Base-by-base conservation (phyloP, 2,329 filamentous ascomycete genomes). In the Bimuria novae-zelandiae region DNA sequence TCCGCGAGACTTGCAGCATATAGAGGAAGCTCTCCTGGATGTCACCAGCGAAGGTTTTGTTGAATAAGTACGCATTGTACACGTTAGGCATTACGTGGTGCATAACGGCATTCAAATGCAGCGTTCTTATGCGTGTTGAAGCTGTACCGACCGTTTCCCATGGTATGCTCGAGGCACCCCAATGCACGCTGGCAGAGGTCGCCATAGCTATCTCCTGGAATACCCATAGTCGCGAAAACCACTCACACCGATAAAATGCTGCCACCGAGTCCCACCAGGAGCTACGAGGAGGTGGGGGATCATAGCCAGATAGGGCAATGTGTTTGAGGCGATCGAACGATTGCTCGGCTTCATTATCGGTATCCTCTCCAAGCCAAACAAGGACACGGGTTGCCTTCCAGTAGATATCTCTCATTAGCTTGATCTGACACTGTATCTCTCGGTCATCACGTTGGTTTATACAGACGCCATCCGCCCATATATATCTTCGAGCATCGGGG, bases 401-500 rank as follows among this genome's bases (percentile, higher is more conserved):
- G 27, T 57, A 61, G 25, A 61, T 57, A 4, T 45, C 33, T 8
- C 54, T 32, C 60, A 62, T 61, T n/a, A 59, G 23, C 11, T 50
- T 47, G 2, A 62, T 39, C 46, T 61, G 58, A 12, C 42, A n/a
- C 12, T 29, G 47, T 16, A 50, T 59, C 39, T 62, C 60, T 5
- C 2, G 19, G 6, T 21, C 7, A 21, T 57, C 49, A 1, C 27
- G n/a, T 29, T 64, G 60, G n/a, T n/a, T n/a, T n/a, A n/a, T n/a
- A n/a, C n/a, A n/a, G n/a, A n/a, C n/a, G n/a, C n/a, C n/a, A n/a
- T 62, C 58, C 8, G 32, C 48, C 60, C 60, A 62, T 1, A 58
- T 44, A 7, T 36, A 16, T 8, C 53, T 49, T 14, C 8, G 8
- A 8, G 12, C 7, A 27, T 49, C 22, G 19, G 22, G 30, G n/a